These are phyloP conservation scores for Dissophora ornata DNA, from an alignment of 192 early-diverging fungal genomes.

Conservation along the genomic window DNA sequence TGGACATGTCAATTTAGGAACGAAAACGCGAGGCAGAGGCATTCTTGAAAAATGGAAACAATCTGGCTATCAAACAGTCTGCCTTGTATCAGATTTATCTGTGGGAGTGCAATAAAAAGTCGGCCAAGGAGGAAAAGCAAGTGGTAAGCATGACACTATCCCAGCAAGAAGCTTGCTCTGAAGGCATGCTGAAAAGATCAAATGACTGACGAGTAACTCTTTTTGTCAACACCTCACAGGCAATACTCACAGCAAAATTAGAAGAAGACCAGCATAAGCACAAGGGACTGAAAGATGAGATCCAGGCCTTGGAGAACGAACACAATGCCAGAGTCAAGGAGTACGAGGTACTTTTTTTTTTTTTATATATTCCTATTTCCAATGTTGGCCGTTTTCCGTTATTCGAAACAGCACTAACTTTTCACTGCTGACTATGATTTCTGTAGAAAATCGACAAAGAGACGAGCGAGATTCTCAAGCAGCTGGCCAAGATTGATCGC, in stretches of 20 bases:
- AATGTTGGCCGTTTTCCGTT: too few relatives aligned
- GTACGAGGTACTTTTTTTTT: constrained; percentile 59
- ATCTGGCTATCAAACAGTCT: constrained; percentile 76
- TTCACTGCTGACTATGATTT: not conserved
- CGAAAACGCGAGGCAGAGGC: constrained; percentile 84
- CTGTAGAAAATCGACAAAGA: constrained; percentile 63
- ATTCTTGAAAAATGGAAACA: constrained; percentile 86
- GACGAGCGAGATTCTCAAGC: constrained; percentile 63
- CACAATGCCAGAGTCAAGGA: constrained; percentile 68
- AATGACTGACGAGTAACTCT: not conserved
- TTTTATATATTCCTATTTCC: too few relatives aligned
- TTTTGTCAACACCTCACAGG: constrained; percentile 36
- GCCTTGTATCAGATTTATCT: constrained; percentile 79
- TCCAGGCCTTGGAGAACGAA: constrained; percentile 69
- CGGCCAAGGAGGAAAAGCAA: constrained; percentile 56
- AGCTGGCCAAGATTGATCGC: constrained; percentile 78
- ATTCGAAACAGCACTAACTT: too few relatives aligned
- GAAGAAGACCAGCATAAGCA: constrained; percentile 72
- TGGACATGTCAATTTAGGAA: constrained; percentile 43
- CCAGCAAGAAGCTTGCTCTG: too few relatives aligned
- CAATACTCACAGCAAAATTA: constrained; percentile 63
- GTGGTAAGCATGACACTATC: constrained; percentile 55
- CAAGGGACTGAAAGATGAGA: constrained; percentile 69
- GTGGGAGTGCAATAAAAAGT: constrained; percentile 68
- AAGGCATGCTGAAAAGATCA: too few relatives aligned